A percentile compares a stretch with the other conserved stretches of the same genome.
These are phyloP conservation scores for Phytopythium sindhum DNA, from an alignment of 352 stramenopile species.

Conservation along the genomic window DNA sequence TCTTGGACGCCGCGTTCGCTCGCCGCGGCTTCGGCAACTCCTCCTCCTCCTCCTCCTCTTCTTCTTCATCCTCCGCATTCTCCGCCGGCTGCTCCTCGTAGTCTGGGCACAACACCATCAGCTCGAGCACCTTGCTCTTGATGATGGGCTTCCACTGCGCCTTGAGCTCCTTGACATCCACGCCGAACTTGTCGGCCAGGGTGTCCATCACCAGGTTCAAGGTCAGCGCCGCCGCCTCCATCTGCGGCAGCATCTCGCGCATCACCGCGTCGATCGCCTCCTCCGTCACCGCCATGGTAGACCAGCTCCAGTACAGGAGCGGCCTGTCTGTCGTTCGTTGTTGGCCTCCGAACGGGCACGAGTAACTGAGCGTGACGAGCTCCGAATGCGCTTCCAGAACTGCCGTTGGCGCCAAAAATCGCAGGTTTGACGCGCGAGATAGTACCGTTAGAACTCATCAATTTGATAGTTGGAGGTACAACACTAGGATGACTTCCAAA, in stretches of 20 bases:
- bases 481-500: not conserved
- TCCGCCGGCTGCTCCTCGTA: constrained; percentile 14
- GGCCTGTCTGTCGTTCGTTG: not conserved
- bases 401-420: constrained; percentile 2
- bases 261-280: constrained; percentile 34
- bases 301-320: not conserved
- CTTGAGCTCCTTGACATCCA: constrained; percentile 41
- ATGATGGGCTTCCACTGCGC: constrained; percentile 40
- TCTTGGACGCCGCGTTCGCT: constrained; percentile 14
- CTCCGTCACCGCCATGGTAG: constrained; percentile 15
- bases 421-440: not conserved
- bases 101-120: constrained; percentile 34
- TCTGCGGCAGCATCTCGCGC: constrained; percentile 43
- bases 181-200: constrained; percentile 44
- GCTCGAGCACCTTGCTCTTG: constrained; percentile 43
- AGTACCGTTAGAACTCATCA: not conserved
- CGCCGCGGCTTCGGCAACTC: constrained; percentile 6
- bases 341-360: not conserved
- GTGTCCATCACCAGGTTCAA: constrained; percentile 46
- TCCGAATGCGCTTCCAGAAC: not conserved
- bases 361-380: not conserved
- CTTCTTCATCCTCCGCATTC: constrained; percentile 15
- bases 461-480: not conserved
- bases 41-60: constrained; percentile 25
- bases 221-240: constrained; percentile 51